Base-by-base conservation (phyloP, 2,329 filamentous ascomycete genomes). In the Alternaria longipes region DNA sequence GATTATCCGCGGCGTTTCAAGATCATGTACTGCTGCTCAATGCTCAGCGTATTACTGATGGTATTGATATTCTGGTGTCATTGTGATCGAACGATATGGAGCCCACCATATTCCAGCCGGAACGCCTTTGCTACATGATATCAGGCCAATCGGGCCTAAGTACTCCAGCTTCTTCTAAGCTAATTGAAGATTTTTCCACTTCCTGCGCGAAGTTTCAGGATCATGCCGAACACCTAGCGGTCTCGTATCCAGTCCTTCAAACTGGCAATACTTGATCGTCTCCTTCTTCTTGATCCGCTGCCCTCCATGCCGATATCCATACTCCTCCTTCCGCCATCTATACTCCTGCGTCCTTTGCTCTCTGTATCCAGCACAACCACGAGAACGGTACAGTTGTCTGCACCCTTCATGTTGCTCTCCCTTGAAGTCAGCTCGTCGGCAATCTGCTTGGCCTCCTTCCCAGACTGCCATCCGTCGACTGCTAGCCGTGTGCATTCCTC, bases 381-480 rank as follows among this genome's bases (percentile, higher is more conserved):
- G 4, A 71, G 14, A 3, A 73, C 65, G 2, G 70, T 71, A 16
- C 69, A 70, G 26, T 73, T 73, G 28, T 73, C 70, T 5, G 70
- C 68, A 5, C 54, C 62, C 55, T 62, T 59, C 14, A 62, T 55
- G 14, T 64, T 60, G 0, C 58, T 61, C 11, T 70, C 65, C 4
- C 62, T 56, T 12, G 52, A 63, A 11, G 70, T 66, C 20, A 69
- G 38, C 12, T 65, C 62, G 20, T 65, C 41, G 1, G 69, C 67
- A 30, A 73, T 71, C n/a, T 65, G 55, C 14, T 64, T 63, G 18
- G 65, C 62, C 4, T 60, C 42, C 11, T 55, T 56, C 4, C 69
- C 67, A 26, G 64, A 51, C 9, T 56, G 61, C 58, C 62, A 69
- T 45, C 57, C 52, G 5, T 65, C 59, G 4, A 69, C 64, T 9